These are phyloP conservation scores for Sarcodon aspratus DNA, from an alignment of 768 basidiomycete genomes.

Conservation along the genomic window DNA sequence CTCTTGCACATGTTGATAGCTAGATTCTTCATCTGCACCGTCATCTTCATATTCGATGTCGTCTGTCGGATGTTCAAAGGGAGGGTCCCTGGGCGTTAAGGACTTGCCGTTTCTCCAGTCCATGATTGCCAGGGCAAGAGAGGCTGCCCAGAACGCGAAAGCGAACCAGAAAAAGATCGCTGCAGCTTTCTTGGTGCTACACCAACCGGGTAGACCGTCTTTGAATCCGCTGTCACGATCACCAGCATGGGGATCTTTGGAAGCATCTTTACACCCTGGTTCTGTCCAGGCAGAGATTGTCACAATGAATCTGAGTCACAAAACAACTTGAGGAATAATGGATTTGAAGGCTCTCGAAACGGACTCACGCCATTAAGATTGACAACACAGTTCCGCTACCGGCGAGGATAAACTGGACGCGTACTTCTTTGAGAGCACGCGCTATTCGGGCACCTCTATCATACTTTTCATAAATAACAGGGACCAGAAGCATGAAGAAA, in stretches of 20 bases:
- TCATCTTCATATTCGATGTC: slow-evolving; percentile 34
- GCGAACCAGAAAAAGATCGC: slow-evolving; percentile 85
- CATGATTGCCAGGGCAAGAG: slow-evolving; percentile 51
- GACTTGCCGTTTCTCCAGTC: slow-evolving; percentile 70
- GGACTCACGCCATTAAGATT: slow-evolving; percentile 67
- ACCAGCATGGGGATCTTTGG: slow-evolving; percentile 69
- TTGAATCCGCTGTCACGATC: slow-evolving; percentile 53
- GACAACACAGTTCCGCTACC: slow-evolving; percentile 54
- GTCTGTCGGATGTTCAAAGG: slow-evolving; percentile 53
- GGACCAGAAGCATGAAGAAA: slow-evolving; percentile 62
- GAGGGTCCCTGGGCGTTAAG: slow-evolving; percentile 50
- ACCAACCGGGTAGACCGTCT: slow-evolving; percentile 68
- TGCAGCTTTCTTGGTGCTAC: slow-evolving; percentile 85
- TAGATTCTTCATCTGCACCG: slow-evolving; percentile 40
- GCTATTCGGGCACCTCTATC: slow-evolving; percentile 71
- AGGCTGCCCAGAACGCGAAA: slow-evolving; percentile 67
- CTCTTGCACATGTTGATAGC: slow-evolving; percentile 35
- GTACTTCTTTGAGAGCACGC: slow-evolving; percentile 69
- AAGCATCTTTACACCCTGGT: slow-evolving; percentile 78
- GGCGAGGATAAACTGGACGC: slow-evolving; percentile 77
- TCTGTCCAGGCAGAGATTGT: slow-evolving; percentile 85
- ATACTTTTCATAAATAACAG: slow-evolving; percentile 77
- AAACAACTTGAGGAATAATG: slow-evolving; percentile 7
- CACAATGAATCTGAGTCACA: slow-evolving; percentile 43
- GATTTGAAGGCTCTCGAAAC: slow-evolving; percentile 1